Percentiles rank a stretch among this genome's conserved stretches.
Evolutionary conservation across 1,139 yeast species (phyloP).

Genomic region (Blastobotrys malaysiensis): DNA sequence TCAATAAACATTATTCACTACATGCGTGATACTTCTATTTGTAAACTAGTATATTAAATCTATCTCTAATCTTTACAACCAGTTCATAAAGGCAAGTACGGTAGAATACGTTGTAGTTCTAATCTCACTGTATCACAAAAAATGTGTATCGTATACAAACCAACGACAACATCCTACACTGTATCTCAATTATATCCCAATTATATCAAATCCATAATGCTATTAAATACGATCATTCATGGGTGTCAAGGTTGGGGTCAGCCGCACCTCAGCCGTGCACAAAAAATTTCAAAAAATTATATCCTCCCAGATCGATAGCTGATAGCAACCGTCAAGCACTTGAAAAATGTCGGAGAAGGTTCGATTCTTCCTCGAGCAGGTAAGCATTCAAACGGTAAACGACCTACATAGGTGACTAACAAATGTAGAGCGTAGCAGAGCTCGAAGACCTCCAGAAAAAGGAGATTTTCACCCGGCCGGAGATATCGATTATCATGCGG

Average conservation of each 20-base stretch:
- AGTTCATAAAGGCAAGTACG: too few relatives aligned
- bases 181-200: too few relatives aligned
- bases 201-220: too few relatives aligned
- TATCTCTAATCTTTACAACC: too few relatives aligned
- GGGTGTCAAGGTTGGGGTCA: background rate
- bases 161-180: too few relatives aligned
- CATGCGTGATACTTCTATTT: too few relatives aligned
- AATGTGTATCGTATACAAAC: too few relatives aligned
- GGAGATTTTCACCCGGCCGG: slow-evolving; percentile 65
- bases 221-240: too few relatives aligned
- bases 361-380: background rate
- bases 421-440: slow-evolving; percentile 44
- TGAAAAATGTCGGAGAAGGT: background rate
- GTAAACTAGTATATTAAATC: too few relatives aligned
- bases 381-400: background rate
- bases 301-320: background rate
- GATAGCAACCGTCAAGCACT: background rate
- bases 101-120: too few relatives aligned
- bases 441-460: slow-evolving; percentile 79
- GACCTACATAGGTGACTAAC: background rate
- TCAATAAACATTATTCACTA: too few relatives aligned
- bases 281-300: background rate
- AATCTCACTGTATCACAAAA: too few relatives aligned
- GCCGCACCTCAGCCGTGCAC: slow-evolving; percentile 1
- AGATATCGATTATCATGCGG: slow-evolving; percentile 81